Conservation (phyloP, 2,329 filamentous ascomycete genomes). For the Xylariaceae sp. region DNA sequence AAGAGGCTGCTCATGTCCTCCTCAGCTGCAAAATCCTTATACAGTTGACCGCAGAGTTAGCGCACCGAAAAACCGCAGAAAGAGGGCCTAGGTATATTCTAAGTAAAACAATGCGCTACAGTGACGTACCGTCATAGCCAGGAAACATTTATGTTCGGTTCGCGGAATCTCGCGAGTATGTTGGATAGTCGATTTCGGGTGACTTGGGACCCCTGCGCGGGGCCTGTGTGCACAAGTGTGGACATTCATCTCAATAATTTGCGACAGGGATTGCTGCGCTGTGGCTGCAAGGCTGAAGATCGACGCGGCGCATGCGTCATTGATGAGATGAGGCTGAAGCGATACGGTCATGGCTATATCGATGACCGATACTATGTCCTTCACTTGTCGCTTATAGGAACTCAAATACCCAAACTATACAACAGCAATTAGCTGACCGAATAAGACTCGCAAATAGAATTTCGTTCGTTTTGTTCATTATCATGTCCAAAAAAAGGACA, state of each 20-base stretch:
- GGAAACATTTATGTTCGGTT: constrained; percentile 10
- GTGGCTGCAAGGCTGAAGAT: constrained; percentile 31
- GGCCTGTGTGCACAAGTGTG: no score
- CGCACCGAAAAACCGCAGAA: no score
- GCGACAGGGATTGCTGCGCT: constrained; percentile 26
- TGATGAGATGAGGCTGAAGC: constrained; percentile 29
- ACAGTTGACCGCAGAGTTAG: constrained; percentile 13
- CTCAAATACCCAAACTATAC: neutral
- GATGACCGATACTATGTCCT: neutral
- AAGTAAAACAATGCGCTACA: no score
- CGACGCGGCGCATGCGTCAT: constrained; percentile 32
- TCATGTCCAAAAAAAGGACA: constrained; percentile 61
- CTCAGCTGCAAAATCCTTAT: constrained; percentile 32
- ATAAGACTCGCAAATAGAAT: no score
- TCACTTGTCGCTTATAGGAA: neutral
- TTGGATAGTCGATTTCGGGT: constrained; percentile 5
- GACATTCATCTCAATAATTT: no score
- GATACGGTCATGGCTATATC: no score
- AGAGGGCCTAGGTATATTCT: no score
- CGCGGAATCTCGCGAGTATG: constrained; percentile 9
- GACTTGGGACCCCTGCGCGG: constrained; percentile 6
- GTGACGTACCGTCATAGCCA: constrained; percentile 34
- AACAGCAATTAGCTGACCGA: no score
- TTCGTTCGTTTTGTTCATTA: no score
- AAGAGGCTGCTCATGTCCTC: constrained; percentile 64